These are phyloP conservation scores for Leishmania mexicana DNA, from an alignment of 208 protist genomes.

Conservation along the genomic window DNA sequence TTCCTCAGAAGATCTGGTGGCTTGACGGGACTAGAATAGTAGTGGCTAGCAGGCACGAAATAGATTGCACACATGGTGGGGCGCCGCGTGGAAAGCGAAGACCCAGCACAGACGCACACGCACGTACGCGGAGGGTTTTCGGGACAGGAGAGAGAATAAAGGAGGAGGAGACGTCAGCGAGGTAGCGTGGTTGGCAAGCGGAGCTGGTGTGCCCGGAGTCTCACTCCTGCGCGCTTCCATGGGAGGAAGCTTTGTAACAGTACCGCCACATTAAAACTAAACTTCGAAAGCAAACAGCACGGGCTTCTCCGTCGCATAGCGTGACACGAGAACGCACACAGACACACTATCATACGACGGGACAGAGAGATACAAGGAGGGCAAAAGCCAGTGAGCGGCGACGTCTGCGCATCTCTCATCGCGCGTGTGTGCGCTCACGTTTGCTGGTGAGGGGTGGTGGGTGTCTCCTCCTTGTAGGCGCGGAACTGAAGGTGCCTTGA, in stretches of 20 bases:
- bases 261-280: no score
- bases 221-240: no score
- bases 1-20: not conserved
- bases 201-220: no score
- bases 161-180: not conserved
- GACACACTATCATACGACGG: not conserved
- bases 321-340: not conserved
- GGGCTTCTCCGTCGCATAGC: no score
- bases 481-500: conserved; percentile 52
- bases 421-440: not conserved
- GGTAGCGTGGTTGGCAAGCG: no score
- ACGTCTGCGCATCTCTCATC: not conserved
- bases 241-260: no score
- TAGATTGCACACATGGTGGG: not conserved
- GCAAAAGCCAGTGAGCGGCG: not conserved
- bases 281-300: no score
- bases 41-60: not conserved
- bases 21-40: not conserved
- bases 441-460: no score
- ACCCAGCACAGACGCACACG: not conserved
- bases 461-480: conserved; percentile 37
- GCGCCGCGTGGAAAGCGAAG: not conserved
- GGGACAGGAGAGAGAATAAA: not conserved
- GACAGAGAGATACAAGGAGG: not conserved
- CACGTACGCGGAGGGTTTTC: not conserved